phyloP scores from a whole-genome alignment of 352 stramenopile species.

The Thalassiosira sp. region DNA sequence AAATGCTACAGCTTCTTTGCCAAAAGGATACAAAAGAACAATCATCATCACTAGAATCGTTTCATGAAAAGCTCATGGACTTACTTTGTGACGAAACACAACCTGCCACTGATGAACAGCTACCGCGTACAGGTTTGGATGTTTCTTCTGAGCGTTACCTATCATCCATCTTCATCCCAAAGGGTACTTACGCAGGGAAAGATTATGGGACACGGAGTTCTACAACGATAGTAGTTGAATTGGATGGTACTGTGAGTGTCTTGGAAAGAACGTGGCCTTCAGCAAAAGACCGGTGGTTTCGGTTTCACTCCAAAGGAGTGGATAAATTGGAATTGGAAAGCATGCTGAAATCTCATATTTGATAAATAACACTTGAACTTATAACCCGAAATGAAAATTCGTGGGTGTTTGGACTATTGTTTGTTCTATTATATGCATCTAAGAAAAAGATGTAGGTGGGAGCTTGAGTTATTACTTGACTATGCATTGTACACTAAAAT shows the following conservation, averaged over 20 bases:
- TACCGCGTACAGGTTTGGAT: constrained; percentile 3
- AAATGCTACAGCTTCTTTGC: constrained; percentile 9
- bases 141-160: constrained; percentile 5
- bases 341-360: not conserved
- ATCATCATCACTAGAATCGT: not conserved
- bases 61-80: constrained; percentile 25
- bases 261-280: constrained; percentile 26
- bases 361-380: not conserved
- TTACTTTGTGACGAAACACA: constrained; percentile 13
- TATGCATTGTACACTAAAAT: not conserved
- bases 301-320: not conserved
- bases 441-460: too few species aligned
- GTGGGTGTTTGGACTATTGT: too few species aligned
- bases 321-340: not conserved
- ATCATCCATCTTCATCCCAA: constrained; percentile 26
- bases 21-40: constrained; percentile 3
- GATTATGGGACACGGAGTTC: constrained; percentile 21
- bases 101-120: not conserved
- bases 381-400: too few species aligned
- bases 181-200: not conserved
- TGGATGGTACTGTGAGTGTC: constrained; percentile 17
- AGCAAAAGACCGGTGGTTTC: constrained; percentile 14
- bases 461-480: too few species aligned
- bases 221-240: constrained; percentile 28
- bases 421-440: too few species aligned